Conservation (phyloP, 331 rosid species). For the Saraca asoca region DNA sequence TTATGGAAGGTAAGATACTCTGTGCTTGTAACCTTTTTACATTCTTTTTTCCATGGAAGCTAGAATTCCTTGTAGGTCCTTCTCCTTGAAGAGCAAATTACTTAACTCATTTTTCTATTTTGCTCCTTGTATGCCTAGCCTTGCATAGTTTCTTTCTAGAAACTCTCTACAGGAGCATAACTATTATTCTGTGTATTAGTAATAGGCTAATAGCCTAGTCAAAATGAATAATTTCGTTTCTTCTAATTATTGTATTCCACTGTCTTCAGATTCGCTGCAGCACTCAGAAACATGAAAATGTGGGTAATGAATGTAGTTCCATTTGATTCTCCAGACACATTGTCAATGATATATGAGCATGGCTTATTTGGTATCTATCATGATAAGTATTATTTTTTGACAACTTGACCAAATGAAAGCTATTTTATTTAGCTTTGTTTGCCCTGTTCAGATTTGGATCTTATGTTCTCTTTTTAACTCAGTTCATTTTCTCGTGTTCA, state of each 20-base stretch:
- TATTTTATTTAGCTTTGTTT: neutral
- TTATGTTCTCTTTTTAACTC: neutral
- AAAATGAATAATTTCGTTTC: conserved; percentile 5
- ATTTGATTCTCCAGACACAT: conserved; percentile 64
- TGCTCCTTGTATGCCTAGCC: neutral
- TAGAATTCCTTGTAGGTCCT: neutral
- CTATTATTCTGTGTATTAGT: neutral
- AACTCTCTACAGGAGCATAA: neutral
- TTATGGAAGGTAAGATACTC: conserved; percentile 75
- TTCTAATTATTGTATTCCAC: neutral
- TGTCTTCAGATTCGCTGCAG: conserved; percentile 71
- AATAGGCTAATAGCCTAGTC: neutral
- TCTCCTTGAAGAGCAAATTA: conserved; percentile 11
- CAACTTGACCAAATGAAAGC: no score
- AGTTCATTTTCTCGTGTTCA: conserved; percentile 4
- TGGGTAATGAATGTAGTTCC: conserved; percentile 92
- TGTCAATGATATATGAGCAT: conserved; percentile 71
- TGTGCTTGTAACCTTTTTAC: conserved; percentile 3
- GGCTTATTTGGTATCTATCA: conserved; percentile 80
- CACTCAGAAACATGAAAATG: conserved; percentile 53
- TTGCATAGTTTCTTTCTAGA: conserved; percentile 11
- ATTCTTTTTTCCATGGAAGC: conserved; percentile 17
- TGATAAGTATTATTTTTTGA: no score
- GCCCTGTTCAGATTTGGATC: neutral
- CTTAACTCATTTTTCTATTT: no score